These are phyloP conservation scores for Capsicum pubescens DNA, from an alignment of 257 asterid species.

Conservation along the genomic window DNA sequence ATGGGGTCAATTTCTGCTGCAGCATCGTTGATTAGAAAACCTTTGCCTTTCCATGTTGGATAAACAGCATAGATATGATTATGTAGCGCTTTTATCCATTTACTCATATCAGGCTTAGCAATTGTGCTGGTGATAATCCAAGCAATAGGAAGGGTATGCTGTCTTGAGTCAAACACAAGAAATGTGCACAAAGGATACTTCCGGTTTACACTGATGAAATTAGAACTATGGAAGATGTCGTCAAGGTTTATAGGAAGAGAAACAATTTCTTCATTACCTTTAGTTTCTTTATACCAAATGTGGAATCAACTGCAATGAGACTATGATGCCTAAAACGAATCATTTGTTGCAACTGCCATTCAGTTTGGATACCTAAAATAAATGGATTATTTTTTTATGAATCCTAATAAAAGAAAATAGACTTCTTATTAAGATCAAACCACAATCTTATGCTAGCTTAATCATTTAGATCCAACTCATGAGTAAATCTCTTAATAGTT, in stretches of 20 bases:
- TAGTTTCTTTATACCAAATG: conserved; percentile 85
- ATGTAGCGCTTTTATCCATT: conserved; percentile 83
- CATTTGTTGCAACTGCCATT: conserved; percentile 99
- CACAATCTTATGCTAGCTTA: conserved; percentile 91
- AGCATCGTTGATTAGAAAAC: conserved; percentile 85
- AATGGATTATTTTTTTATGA: conserved; percentile 72
- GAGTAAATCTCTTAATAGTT: conserved; percentile 87
- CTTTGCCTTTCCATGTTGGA: conserved; percentile 82
- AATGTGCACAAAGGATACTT: conserved; percentile 97
- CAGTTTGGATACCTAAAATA: conserved; percentile 95
- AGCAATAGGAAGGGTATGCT: conserved; percentile 98
- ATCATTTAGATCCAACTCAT: conserved; percentile 96
- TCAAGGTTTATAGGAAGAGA: conserved; percentile 26
- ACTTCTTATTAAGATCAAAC: conserved; percentile 85
- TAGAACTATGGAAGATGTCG: conserved; percentile 28
- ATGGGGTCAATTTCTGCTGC: conserved; percentile 88
- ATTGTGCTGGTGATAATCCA: conserved; percentile 87
- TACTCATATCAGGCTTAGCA: conserved; percentile 69
- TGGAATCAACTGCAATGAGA: conserved; percentile 80
- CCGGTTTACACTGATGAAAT: conserved; percentile 40
- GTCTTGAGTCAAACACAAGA: conserved; percentile 96
- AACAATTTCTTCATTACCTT: conserved; percentile 57
- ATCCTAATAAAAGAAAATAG: conserved; percentile 83
- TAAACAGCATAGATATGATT: conserved; percentile 75
- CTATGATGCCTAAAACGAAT: conserved; percentile 90